Base-by-base conservation (phyloP, 2,329 filamentous ascomycete species). In the Plenodomus tracheiphilus region DNA sequence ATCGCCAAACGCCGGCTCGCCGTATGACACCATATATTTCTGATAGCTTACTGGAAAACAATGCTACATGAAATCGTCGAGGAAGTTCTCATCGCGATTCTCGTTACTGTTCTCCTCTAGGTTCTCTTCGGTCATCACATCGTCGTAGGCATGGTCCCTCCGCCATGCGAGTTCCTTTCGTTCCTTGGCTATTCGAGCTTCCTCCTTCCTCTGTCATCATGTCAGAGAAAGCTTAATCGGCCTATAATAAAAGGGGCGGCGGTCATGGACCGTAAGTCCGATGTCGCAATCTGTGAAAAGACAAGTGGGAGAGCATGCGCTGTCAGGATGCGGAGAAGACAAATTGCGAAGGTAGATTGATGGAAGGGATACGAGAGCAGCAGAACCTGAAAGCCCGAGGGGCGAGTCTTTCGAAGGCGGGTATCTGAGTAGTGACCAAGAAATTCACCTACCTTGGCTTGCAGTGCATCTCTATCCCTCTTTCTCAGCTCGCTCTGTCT, bases 71-170 rank as follows among this genome's bases (percentile, higher is more conserved):
- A 99, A 99, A 68, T 99, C 93, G 50, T 97, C 92, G 66, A 90
- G 82, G 77, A 89, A 92, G 69, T 89, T 79, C 51, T 85, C 83
- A 54, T 82, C 80, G 13, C 91, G 83, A 66, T 96, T 85, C 74
- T 97, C 89, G 73, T 99, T 99, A 76, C 87, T 96, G 46, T 85
- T 85, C 18, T 73, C 76, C 37, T 85, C 85, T 77, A 96, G 81
- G 62, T 88, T 87, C 49, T 96, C 89, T 45, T 95, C 91, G 4
- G 83, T 85, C 72, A 96, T 91, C 45, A 97, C 74, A 39, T 96
- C 91, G 69, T 97, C 94, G 72, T 99, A 99, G 2, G 92, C 93
- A 75, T 99, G 93, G n/a, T 96, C 91, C 75, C 94, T 94, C 74
- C 96, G 90, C 81, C 86, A 96, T 73, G 95, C 95, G 75, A 93